Evolutionary conservation across 805 yeast species (phyloP).

Genomic region (Wickerhamiella azyma): DNA sequence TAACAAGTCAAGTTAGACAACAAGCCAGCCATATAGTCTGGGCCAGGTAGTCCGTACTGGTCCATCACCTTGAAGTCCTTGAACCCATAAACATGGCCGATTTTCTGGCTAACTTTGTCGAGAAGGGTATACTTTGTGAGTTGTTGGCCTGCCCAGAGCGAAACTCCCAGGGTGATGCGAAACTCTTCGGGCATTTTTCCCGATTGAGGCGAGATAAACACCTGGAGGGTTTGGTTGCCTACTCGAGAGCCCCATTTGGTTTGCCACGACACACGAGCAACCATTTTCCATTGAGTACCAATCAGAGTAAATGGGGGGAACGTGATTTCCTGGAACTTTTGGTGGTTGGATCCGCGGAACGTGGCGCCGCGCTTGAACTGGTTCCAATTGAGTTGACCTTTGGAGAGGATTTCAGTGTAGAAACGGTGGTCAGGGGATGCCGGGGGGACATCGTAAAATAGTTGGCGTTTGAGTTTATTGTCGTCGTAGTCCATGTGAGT

Average conservation of each 20-base stretch:
- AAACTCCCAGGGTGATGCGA: not conserved
- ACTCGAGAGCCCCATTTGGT: not conserved
- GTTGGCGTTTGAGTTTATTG: not conserved
- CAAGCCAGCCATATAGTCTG: too few species aligned
- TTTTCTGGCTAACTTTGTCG: not conserved
- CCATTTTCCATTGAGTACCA: not conserved
- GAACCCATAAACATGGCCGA: not conserved
- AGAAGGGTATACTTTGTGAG: not conserved
- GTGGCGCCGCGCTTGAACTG: not conserved
- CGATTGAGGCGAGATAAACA: not conserved
- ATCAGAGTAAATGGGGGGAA: not conserved
- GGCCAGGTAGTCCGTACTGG: not conserved
- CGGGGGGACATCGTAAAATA: conserved; percentile 2
- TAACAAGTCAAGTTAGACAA: not conserved
- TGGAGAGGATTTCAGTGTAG: conserved; percentile 1
- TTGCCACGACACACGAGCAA: not conserved
- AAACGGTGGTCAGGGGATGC: not conserved
- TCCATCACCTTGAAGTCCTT: not conserved
- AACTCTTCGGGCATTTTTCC: not conserved
- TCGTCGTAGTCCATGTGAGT: not conserved
- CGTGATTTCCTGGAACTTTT: not conserved
- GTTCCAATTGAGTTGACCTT: conserved; percentile 1
- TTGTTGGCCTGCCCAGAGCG: not conserved
- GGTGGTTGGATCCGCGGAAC: not conserved
- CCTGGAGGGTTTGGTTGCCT: not conserved